A percentile compares a stretch with the other conserved stretches of the same genome.
phyloP scores from a whole-genome alignment of 1,284 basidiomycete species.

The Pseudozyma pruni region DNA sequence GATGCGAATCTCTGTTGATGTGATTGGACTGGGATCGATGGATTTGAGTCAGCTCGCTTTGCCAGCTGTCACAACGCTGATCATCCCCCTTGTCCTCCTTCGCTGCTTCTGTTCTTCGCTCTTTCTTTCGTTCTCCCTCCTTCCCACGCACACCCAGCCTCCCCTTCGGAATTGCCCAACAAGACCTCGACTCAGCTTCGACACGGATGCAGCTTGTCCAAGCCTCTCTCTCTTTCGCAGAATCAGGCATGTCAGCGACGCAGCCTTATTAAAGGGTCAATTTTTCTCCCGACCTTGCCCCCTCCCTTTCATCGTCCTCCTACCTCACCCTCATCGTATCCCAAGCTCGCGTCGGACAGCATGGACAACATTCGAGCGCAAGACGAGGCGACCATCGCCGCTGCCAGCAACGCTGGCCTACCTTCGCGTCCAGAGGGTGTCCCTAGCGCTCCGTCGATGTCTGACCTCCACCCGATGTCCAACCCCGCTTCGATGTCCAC shows the following conservation, averaged over 20 bases:
- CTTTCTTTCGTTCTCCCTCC: neutral
- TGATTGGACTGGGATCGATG: neutral
- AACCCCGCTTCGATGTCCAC: neutral
- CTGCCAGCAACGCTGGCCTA: neutral
- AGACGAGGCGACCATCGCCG: neutral
- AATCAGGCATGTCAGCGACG: too few species aligned
- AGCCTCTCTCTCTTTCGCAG: too few species aligned
- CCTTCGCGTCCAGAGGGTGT: slow-evolving; percentile 8
- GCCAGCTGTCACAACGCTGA: slow-evolving; percentile 9
- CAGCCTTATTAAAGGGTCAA: too few species aligned
- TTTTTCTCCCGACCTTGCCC: neutral
- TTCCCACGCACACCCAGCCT: neutral
- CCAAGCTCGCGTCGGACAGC: neutral
- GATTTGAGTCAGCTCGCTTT: neutral
- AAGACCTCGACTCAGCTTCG: too few species aligned
- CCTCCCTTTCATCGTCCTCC: neutral
- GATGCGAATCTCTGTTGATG: neutral
- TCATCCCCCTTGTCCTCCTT: neutral
- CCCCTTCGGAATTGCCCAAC: slow-evolving; percentile 1
- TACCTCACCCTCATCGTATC: neutral
- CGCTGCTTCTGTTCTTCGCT: neutral
- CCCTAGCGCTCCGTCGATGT: neutral
- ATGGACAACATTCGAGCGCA: neutral
- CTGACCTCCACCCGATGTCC: too few species aligned
- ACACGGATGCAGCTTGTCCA: too few species aligned